These are phyloP conservation scores for Cephalotrichum gorgonifer DNA, from an alignment of 2,329 filamentous ascomycete species.

Conservation along the genomic window DNA sequence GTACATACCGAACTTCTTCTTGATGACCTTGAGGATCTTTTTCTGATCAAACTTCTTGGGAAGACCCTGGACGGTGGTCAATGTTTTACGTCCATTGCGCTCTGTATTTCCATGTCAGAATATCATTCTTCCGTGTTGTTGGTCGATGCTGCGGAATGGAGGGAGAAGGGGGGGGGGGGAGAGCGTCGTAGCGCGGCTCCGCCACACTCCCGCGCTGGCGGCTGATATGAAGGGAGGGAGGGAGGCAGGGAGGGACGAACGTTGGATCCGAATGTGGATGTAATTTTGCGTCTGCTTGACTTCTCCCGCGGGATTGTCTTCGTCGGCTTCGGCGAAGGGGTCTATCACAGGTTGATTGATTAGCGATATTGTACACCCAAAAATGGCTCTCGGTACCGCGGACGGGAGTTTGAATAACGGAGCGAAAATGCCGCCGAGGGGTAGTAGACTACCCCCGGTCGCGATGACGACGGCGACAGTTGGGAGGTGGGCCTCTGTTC, in stretches of 20 bases:
- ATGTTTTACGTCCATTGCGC: constrained; percentile 99
- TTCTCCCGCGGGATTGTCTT: constrained; percentile 73
- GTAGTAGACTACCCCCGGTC: background rate
- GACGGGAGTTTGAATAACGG: too few species aligned
- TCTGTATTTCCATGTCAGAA: constrained; percentile 53
- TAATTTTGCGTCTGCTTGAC: constrained; percentile 94
- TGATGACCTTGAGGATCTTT: constrained; percentile 99
- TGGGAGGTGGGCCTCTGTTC: too few species aligned
- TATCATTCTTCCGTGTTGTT: too few species aligned
- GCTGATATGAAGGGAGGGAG: background rate
- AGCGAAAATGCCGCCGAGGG: background rate
- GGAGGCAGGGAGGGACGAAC: constrained; percentile 41
- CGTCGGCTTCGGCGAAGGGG: constrained; percentile 99
- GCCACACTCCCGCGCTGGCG: background rate
- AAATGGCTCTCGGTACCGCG: too few species aligned
- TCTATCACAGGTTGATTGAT: constrained; percentile 44
- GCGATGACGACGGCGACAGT: background rate
- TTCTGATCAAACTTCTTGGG: constrained; percentile 99
- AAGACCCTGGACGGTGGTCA: constrained; percentile 98
- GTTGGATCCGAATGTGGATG: constrained; percentile 99
- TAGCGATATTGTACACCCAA: background rate
- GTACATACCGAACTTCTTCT: constrained; percentile 88
- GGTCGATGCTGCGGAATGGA: background rate
- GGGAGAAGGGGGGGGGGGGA: background rate
- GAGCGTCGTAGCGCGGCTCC: background rate